phyloP scores from a whole-genome alignment of 169 alveolate genomes.

The Haemoproteus tartakovskyi region DNA sequence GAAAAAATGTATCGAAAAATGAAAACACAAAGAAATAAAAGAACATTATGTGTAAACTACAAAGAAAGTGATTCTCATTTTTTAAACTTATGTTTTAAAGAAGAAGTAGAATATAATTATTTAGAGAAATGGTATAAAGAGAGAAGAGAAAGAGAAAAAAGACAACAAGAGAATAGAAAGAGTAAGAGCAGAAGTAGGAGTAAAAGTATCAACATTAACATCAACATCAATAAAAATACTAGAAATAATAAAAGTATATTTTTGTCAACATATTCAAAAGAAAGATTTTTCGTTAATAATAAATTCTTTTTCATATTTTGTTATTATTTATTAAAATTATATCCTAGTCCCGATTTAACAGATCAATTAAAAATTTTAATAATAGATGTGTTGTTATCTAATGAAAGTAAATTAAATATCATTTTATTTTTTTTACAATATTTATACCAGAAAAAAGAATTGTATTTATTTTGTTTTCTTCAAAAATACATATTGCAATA shows the following conservation, averaged over 20 bases:
- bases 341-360: background rate
- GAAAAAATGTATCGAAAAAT: too few relatives aligned
- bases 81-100: too few relatives aligned
- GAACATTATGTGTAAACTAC: too few relatives aligned
- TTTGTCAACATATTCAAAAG: background rate
- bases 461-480: conserved; percentile 12
- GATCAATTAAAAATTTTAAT: background rate
- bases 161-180: background rate
- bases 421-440: conserved; percentile 7
- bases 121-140: too few relatives aligned
- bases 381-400: background rate
- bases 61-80: too few relatives aligned
- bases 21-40: too few relatives aligned
- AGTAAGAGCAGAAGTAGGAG: background rate
- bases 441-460: conserved; percentile 24
- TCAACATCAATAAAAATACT: background rate
- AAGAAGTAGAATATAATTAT: too few relatives aligned
- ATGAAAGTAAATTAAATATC: conserved; percentile 2
- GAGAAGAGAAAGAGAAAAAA: too few relatives aligned
- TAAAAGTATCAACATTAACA: background rate
- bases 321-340: conserved; percentile 9
- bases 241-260: background rate
- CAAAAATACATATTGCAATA: conserved; percentile 10
- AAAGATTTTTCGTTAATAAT: conserved; percentile 3
- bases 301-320: conserved; percentile 23